A percentile compares a stretch with the other conserved stretches of the same genome.
Evolutionary conservation across 495 filamentous ascomycete species (phyloP).

Genomic region (Aspergillus incahuasiensis): DNA sequence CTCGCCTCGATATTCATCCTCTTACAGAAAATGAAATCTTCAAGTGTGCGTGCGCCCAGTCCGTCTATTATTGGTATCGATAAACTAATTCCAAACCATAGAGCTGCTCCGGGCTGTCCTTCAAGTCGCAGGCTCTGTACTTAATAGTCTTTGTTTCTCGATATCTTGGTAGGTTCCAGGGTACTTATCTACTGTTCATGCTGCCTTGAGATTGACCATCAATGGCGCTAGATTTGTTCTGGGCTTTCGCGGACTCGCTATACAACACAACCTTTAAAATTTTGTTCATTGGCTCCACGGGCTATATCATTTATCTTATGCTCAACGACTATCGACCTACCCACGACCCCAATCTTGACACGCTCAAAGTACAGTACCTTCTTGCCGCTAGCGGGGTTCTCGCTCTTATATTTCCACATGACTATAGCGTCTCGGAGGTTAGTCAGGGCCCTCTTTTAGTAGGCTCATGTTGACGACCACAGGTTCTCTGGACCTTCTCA

Average conservation of each 20-base stretch:
- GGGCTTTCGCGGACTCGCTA: constrained; percentile 69
- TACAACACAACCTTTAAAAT: constrained; percentile 97
- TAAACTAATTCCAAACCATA: constrained; percentile 31
- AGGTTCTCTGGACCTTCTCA: constrained; percentile 95
- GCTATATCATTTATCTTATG: constrained; percentile 96
- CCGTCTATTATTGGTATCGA: not conserved
- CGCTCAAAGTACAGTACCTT: constrained; percentile 92
- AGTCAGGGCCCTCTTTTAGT: constrained; percentile 4
- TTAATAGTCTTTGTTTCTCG: constrained; percentile 87
- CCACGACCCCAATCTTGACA: constrained; percentile 91
- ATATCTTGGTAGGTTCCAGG: constrained; percentile 65
- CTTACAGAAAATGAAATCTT: constrained; percentile 88
- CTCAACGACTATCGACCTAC: constrained; percentile 92
- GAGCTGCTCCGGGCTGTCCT: constrained; percentile 95
- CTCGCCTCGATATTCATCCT: constrained; percentile 90
- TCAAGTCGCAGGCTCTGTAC: constrained; percentile 95
- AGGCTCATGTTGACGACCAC: constrained; percentile 8
- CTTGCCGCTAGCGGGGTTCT: constrained; percentile 73
- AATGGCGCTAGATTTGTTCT: constrained; percentile 67
- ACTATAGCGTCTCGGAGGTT: constrained; percentile 65
- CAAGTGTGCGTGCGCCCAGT: constrained; percentile 71
- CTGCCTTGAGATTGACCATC: not conserved
- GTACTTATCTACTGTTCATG: not conserved
- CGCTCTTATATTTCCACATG: constrained; percentile 77
- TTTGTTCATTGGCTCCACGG: constrained; percentile 82